Conservation (phyloP, 1,284 basidiomycete genomes). For the Ganoderma multipileum region DNA sequence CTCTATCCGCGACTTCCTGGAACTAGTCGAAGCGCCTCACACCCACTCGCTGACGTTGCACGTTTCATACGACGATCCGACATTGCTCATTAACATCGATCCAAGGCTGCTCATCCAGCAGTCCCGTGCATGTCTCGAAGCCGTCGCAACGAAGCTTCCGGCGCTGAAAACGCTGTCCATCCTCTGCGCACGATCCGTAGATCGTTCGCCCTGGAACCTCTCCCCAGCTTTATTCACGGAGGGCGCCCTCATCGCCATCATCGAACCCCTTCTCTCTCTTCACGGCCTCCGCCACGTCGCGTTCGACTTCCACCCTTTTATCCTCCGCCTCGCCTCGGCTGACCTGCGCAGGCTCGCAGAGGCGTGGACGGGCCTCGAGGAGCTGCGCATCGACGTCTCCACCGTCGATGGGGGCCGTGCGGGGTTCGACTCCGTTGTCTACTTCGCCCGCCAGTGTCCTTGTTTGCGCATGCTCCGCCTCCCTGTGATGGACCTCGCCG, state of each 20-base stretch:
- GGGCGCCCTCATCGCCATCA: background rate
- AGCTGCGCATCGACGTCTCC: background rate
- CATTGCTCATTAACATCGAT: too few species aligned
- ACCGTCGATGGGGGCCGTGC: slow-evolving; percentile 4
- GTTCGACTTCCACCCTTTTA: background rate
- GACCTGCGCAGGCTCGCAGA: slow-evolving; percentile 4
- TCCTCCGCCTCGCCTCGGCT: background rate
- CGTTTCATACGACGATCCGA: too few species aligned
- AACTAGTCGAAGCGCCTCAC: background rate
- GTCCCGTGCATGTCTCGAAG: background rate
- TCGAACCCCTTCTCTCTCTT: background rate
- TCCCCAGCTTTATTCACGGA: too few species aligned
- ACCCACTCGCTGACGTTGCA: background rate
- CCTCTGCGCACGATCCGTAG: background rate
- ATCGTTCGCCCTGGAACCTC: background rate
- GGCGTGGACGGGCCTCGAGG: slow-evolving; percentile 10
- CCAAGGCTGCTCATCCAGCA: background rate
- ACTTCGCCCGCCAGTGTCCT: slow-evolving; percentile 12
- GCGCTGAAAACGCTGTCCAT: background rate
- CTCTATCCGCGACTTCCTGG: background rate
- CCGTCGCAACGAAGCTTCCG: background rate
- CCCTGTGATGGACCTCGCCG: slow-evolving; percentile 9
- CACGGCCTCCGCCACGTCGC: background rate
- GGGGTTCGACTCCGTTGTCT: slow-evolving; percentile 6
- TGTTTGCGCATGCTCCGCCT: slow-evolving; percentile 6